Conservation (phyloP, 2,329 filamentous ascomycete genomes). For the Fusarium brevicatenulatum region DNA sequence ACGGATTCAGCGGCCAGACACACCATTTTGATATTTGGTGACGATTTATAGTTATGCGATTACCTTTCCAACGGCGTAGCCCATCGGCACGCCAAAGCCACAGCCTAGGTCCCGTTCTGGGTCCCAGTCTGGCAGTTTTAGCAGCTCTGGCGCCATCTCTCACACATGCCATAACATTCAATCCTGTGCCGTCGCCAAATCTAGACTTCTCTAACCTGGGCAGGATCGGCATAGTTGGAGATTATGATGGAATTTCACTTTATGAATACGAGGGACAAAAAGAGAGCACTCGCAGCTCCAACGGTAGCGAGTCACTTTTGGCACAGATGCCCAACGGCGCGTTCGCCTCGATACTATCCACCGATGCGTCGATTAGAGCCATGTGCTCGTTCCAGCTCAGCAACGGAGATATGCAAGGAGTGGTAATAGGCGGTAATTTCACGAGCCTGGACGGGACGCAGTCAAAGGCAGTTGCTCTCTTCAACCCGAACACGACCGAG, state of each 20-base stretch:
- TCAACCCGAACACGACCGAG: conserved; percentile 76
- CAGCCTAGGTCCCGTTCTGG: conserved; percentile 39
- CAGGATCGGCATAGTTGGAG: conserved; percentile 84
- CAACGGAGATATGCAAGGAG: conserved; percentile 74
- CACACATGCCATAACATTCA: conserved; percentile 66
- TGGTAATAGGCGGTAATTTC: conserved; percentile 94
- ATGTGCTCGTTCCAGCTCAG: conserved; percentile 83
- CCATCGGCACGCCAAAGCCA: conserved; percentile 52
- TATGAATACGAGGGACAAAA: conserved; percentile 87
- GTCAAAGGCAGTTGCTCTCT: conserved; percentile 82
- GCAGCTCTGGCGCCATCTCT: conserved; percentile 54
- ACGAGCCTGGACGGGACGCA: conserved; percentile 83
- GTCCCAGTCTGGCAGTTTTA: conserved; percentile 52
- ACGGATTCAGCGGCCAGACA: conserved; percentile 4
- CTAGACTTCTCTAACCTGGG: conserved; percentile 84
- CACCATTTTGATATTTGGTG: conserved; percentile 24
- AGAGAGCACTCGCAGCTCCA: conserved; percentile 71
- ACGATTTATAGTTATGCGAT: conserved; percentile 58
- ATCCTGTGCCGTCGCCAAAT: conserved; percentile 71
- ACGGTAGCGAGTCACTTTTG: conserved; percentile 85
- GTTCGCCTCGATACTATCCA: conserved; percentile 76
- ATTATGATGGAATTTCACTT: conserved; percentile 91
- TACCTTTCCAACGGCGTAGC: conserved; percentile 55
- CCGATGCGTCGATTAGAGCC: conserved; percentile 85
- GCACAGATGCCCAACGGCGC: conserved; percentile 86